Evolutionary conservation across 2,329 filamentous ascomycete genomes (phyloP).

Genomic region (Monosporascus sp.): DNA sequence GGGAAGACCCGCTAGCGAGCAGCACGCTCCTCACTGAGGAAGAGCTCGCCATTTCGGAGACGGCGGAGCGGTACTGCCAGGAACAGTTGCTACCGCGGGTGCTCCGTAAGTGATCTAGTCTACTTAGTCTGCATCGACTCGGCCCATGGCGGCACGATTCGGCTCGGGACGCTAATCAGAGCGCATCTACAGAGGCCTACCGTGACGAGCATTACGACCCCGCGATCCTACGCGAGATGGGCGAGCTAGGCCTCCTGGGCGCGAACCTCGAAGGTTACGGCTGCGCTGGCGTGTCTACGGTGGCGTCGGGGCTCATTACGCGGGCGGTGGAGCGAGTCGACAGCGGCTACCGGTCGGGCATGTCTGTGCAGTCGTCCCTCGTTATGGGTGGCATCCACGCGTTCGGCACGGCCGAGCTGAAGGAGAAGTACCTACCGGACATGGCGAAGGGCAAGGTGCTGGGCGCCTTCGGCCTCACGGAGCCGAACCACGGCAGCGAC

Average conservation of each 20-base stretch:
- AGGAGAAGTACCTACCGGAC: constrained; percentile 72
- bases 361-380: constrained; percentile 91
- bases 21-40: constrained; percentile 80
- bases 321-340: constrained; percentile 87
- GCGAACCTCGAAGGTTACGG: constrained; percentile 83
- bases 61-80: constrained; percentile 90
- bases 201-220: constrained; percentile 81
- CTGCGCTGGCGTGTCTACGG: constrained; percentile 81
- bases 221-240: constrained; percentile 86
- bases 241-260: constrained; percentile 81
- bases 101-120: constrained; percentile 64
- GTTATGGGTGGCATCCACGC: constrained; percentile 90
- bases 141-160: not conserved
- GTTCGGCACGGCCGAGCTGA: constrained; percentile 80
- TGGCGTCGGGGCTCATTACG: constrained; percentile 85
- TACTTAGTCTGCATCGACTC: constrained; percentile 37
- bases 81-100: constrained; percentile 81
- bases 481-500: constrained; percentile 90
- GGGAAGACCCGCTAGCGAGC: constrained; percentile 80
- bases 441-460: constrained; percentile 79
- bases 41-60: constrained; percentile 83
- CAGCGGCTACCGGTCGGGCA: constrained; percentile 84
- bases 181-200: constrained; percentile 34
- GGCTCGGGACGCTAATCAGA: constrained; percentile 6
- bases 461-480: constrained; percentile 84